Base-by-base conservation (phyloP, 2,329 filamentous ascomycete species). In the Fusarium aywerte region DNA sequence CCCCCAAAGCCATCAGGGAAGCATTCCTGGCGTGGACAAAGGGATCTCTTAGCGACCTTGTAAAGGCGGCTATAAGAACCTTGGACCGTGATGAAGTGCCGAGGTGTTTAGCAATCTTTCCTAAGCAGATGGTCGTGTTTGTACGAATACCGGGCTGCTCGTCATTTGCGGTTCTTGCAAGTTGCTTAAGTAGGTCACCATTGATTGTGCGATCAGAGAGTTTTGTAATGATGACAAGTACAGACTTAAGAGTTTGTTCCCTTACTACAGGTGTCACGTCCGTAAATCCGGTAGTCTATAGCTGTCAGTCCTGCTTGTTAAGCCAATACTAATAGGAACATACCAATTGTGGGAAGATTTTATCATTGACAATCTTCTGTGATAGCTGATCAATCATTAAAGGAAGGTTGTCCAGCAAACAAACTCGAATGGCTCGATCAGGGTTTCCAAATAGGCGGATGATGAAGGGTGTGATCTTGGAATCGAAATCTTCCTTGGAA, bases 101-200 rank as follows among this genome's bases (percentile, higher is more conserved):
- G 1, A 99, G 83, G 72, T 97, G 91, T 72, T 93, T 94, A 15
- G 96, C 94, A 71, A 99, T 97, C 75, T 97, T 98, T 21, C 96
- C 96, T 1, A 99, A 81, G 76, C 95, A 98, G 56, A 99, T 99
- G 2, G 96, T 99, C 0, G 96, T 99, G 76, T 99, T 99, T 10
- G 96, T 99, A 64, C 96, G 88, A 68, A 99, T 99, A 1, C 96
- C 96, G 1, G 96, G 93, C 74, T 99, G 95, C 73, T 98, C 96
- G 66, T 99, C 96, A 72, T 98, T 99, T 43, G 96, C 93, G 2
- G 95, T 97, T 77, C 97, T 97, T 40, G 96, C 96, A 27, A 99
- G 85, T 74, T 97, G 91, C 72, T 91, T 92, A 21, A 99, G 82
- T 12, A 99, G 84, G 71, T 99, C 96, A 53, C 96, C 95, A 70